Evolutionary conservation across 768 basidiomycete genomes (phyloP).

Genomic region (Termitomyces sp.): DNA sequence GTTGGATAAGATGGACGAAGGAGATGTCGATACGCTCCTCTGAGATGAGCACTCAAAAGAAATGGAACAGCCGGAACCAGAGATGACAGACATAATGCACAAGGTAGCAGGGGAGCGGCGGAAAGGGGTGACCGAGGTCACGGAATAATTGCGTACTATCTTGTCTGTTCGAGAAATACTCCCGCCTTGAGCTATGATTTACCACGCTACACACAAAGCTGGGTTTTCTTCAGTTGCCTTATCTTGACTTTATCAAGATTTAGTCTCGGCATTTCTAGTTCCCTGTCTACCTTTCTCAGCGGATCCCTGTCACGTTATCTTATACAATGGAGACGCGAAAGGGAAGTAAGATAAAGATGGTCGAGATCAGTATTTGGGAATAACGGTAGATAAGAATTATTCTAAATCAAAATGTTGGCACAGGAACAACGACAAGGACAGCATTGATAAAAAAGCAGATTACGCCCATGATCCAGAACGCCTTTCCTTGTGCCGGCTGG

Average conservation of each 20-base stretch:
- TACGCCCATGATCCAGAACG: conserved; percentile 42
- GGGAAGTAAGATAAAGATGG: too few species aligned
- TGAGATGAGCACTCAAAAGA: neutral
- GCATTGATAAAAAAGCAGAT: conserved; percentile 29
- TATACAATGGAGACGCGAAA: too few species aligned
- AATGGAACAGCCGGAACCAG: neutral
- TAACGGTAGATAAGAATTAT: neutral
- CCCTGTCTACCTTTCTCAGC: neutral
- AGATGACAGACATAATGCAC: neutral
- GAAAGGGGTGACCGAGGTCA: too few species aligned
- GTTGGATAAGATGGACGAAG: neutral
- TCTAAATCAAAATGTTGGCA: conserved; percentile 17
- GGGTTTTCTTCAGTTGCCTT: neutral
- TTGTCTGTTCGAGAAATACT: neutral
- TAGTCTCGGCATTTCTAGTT: neutral
- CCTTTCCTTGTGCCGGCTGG: conserved; percentile 31
- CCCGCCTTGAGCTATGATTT: neutral
- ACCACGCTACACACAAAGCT: neutral
- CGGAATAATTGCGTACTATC: neutral
- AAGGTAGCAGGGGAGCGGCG: neutral
- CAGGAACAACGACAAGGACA: conserved; percentile 18
- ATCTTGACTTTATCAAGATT: neutral
- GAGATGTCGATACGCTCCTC: neutral
- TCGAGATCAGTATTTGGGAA: too few species aligned
- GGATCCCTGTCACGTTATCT: neutral